phyloP scores from a whole-genome alignment of 805 yeast species.

The Sugiyamaella valdiviana region DNA sequence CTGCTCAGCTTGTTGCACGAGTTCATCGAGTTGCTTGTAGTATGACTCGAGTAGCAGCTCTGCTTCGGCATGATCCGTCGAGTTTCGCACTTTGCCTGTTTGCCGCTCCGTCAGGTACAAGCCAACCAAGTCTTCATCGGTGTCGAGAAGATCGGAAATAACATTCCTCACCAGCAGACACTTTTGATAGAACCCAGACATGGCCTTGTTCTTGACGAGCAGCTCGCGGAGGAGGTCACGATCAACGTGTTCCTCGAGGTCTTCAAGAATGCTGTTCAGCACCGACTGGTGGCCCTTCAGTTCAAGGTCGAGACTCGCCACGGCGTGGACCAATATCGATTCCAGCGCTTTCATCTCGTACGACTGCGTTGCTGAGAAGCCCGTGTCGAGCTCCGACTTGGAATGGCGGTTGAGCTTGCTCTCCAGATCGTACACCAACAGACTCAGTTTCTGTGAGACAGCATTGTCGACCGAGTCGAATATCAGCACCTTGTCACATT shows the following conservation, averaged over 20 bases:
- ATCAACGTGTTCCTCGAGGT: slow-evolving; percentile 73
- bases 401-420: slow-evolving; percentile 47
- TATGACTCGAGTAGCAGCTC: slow-evolving; percentile 86
- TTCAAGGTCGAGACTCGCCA: slow-evolving; percentile 74
- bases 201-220: slow-evolving; percentile 62
- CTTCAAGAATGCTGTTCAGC: slow-evolving; percentile 60
- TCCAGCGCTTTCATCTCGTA: slow-evolving; percentile 84
- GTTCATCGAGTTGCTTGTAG: slow-evolving; percentile 87
- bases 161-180: slow-evolving; percentile 70
- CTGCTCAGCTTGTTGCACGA: slow-evolving; percentile 84
- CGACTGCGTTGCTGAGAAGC: slow-evolving; percentile 38
- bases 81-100: slow-evolving; percentile 37
- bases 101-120: slow-evolving; percentile 61
- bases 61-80: slow-evolving; percentile 49
- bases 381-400: slow-evolving; percentile 40
- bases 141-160: slow-evolving; percentile 75
- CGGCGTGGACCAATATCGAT: slow-evolving; percentile 71
- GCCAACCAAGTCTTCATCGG: slow-evolving; percentile 74
- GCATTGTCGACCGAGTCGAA: slow-evolving; percentile 46
- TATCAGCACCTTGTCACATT: slow-evolving; percentile 50
- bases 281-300: slow-evolving; percentile 49
- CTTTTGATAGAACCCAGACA: slow-evolving; percentile 70
- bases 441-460: slow-evolving; percentile 63
- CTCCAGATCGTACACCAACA: slow-evolving; percentile 80
- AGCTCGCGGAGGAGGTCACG: slow-evolving; percentile 68